These are phyloP conservation scores for Candolleomyces aberdarensis DNA, from an alignment of 768 basidiomycete species.

Conservation along the genomic window DNA sequence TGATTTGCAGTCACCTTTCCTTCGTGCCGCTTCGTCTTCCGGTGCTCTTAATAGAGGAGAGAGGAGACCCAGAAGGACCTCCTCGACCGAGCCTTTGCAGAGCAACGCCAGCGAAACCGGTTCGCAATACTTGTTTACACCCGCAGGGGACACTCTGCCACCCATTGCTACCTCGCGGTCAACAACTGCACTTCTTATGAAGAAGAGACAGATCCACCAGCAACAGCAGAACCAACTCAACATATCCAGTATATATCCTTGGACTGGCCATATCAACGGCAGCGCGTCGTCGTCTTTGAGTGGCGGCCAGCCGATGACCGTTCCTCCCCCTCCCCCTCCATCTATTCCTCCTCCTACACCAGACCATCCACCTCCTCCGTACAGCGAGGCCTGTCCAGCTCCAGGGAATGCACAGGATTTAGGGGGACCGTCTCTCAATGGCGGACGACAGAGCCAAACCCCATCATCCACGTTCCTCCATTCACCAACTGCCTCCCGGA, in stretches of 20 bases:
- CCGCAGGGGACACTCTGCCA: not conserved
- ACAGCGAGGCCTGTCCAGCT: not conserved
- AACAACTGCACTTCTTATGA: conserved; percentile 1
- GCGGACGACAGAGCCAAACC: not conserved
- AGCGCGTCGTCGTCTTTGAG: not conserved
- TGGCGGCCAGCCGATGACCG: not conserved
- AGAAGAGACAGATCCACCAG: not conserved
- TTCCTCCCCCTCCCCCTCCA: not conserved
- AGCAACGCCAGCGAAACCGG: too few species aligned
- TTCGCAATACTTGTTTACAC: not conserved
- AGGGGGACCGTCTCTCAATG: not conserved
- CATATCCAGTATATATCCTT: not conserved
- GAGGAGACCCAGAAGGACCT: too few species aligned
- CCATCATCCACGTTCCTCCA: not conserved
- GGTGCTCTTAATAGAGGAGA: too few species aligned
- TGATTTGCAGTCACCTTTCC: too few species aligned
- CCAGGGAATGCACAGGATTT: not conserved
- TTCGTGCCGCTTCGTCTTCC: too few species aligned
- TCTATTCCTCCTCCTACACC: not conserved
- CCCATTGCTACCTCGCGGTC: not conserved
- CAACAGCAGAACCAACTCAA: not conserved
- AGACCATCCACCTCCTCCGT: not conserved
- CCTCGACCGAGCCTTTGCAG: too few species aligned
- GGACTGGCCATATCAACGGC: not conserved
- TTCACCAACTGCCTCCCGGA: not conserved